phyloP scores from a whole-genome alignment of 1,139 yeast genomes.

The Schwanniomyces etchellsii region DNA sequence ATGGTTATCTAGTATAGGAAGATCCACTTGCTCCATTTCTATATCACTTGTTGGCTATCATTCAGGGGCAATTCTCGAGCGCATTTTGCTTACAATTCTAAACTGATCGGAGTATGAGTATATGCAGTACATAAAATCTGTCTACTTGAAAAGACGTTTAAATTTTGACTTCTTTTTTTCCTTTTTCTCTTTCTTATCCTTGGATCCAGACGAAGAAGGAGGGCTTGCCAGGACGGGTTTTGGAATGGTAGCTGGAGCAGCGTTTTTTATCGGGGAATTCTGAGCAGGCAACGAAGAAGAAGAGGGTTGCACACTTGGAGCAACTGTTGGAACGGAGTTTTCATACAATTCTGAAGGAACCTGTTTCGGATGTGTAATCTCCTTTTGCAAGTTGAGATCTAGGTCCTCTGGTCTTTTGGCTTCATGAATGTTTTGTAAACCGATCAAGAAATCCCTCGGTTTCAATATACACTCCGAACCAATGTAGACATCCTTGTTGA shows the following conservation, averaged over 20 bases:
- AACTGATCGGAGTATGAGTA: no score
- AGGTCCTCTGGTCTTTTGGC: constrained; percentile 28
- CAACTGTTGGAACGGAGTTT: constrained; percentile 10
- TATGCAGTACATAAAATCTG: neutral
- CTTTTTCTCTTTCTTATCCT: constrained; percentile 3
- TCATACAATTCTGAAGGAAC: constrained; percentile 35
- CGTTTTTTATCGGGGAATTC: no score
- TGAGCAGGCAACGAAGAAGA: neutral
- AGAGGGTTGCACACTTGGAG: constrained; percentile 2
- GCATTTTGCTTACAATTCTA: no score
- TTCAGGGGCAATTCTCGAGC: no score
- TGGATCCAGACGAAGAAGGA: neutral
- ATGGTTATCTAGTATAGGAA: no score
- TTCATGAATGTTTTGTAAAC: constrained; percentile 37
- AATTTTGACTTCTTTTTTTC: constrained; percentile 7
- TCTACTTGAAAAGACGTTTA: constrained; percentile 7
- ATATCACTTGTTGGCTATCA: no score
- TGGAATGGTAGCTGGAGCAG: constrained; percentile 4
- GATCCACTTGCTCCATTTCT: no score
- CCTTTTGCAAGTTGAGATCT: constrained; percentile 26
- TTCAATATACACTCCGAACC: constrained; percentile 79
- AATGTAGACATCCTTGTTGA: constrained; percentile 69
- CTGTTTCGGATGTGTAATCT: constrained; percentile 18
- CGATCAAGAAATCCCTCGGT: constrained; percentile 51
- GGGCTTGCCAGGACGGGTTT: constrained; percentile 8